Base-by-base conservation (phyloP, 306 rosid genomes). In the Dryas octopetala region DNA sequence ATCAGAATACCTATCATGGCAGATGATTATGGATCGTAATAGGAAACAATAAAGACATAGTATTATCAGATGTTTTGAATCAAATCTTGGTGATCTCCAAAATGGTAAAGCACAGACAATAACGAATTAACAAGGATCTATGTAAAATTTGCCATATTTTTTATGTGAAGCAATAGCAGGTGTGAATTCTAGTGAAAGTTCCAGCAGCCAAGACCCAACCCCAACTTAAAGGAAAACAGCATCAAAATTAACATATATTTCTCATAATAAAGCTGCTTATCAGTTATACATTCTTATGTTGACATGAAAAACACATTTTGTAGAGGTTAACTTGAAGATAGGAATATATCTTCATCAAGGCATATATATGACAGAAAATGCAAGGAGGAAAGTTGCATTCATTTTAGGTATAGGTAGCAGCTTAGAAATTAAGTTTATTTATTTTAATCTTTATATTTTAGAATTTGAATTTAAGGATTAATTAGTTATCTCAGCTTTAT, bases 61-160 rank as follows among this genome's bases (percentile, higher is more conserved):
- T 10, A 13, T 9, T 9, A 19, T 59, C 46, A 13, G 66, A 57
- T 72, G 40, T 10, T 43, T 43, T 43, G 17, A 71, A 55, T 57
- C 19, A 6, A 41, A 0, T 55, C 15, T 70, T 41, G 15, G 3
- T 7, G 28, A 43, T 57, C 6, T 4, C 65, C 49, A 46, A 55
- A 43, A 26, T 57, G 26, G 65, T 55, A 48, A 71, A 61, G 65
- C 10, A 19, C 55, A 57, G 44, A 57, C 32, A 71, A 71, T 47
- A 41, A 19, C 43, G 19, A 43, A 6, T 45, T 43, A 44, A 55
- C 38, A 62, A 62, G 46, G 38, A 62, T n/a, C 4, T 62, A 62
- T 14, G 15, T 62, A 62, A 62, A 19, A 32, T 5, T 6, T 32
- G 9, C 23, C 23, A 26, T 13, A 38, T 58, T 23, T 0, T 23